phyloP scores from a whole-genome alignment of 2,329 filamentous ascomycete genomes.

The Ustilaginoidea virens region DNA sequence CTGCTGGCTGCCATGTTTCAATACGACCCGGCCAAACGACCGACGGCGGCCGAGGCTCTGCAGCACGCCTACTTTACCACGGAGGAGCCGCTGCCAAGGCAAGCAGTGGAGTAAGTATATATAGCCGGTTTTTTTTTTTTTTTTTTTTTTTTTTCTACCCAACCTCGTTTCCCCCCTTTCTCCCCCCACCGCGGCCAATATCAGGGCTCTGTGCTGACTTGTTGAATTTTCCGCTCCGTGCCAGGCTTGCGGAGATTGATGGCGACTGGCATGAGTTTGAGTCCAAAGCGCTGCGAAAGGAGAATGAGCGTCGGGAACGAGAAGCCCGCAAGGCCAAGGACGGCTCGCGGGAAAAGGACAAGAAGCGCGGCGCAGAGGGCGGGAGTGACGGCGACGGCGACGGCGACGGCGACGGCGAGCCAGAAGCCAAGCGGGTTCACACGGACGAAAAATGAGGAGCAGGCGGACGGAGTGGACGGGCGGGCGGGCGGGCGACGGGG shows the following conservation, averaged over 20 bases:
- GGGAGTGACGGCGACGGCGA: slow-evolving; percentile 15
- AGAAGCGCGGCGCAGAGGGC: slow-evolving; percentile 22
- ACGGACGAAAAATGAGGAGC: slow-evolving; percentile 11
- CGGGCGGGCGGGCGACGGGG: not conserved
- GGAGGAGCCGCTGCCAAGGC: slow-evolving; percentile 63
- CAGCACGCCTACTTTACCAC: slow-evolving; percentile 75
- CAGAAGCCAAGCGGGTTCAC: slow-evolving; percentile 19
- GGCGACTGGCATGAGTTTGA: slow-evolving; percentile 99
- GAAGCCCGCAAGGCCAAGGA: slow-evolving; percentile 33
- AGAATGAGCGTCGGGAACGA: slow-evolving; percentile 56
- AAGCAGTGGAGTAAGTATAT: slow-evolving; percentile 63
- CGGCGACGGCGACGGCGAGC: slow-evolving; percentile 12
- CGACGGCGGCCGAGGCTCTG: slow-evolving; percentile 70
- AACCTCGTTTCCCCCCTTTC: not conserved
- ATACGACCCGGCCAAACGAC: slow-evolving; percentile 74
- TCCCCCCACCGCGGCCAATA: not conserved
- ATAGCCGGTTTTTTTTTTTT: too few species aligned
- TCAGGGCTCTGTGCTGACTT: not conserved
- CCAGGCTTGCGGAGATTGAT: slow-evolving; percentile 59
- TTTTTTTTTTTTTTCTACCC: too few species aligned
- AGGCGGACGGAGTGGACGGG: not conserved
- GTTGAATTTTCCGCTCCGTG: not conserved
- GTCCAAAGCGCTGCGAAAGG: slow-evolving; percentile 82
- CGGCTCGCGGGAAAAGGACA: slow-evolving; percentile 18
- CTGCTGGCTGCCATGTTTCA: slow-evolving; percentile 72